These are phyloP conservation scores for Aspergillus uvarum DNA, from an alignment of 2,329 filamentous ascomycete species.

Conservation along the genomic window DNA sequence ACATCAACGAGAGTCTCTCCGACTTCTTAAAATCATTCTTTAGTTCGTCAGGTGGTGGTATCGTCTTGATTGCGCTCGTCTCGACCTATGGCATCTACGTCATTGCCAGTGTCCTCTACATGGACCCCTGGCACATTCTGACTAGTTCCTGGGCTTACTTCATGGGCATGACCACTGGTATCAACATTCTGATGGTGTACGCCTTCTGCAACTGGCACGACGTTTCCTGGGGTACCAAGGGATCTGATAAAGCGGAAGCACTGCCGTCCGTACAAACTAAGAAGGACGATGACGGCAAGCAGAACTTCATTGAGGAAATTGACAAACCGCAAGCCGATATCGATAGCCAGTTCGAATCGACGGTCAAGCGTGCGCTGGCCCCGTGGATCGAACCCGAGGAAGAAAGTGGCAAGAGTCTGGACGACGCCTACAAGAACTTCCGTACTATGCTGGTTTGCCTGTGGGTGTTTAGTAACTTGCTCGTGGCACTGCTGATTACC, in stretches of 20 bases:
- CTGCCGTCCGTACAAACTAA: conserved; percentile 84
- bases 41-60: conserved; percentile 68
- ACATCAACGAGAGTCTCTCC: conserved; percentile 59
- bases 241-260: conserved; percentile 90
- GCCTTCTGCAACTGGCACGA: conserved; percentile 99
- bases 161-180: conserved; percentile 82
- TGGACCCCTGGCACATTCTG: conserved; percentile 99
- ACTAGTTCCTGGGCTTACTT: conserved; percentile 94
- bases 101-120: conserved; percentile 91
- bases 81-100: conserved; percentile 98
- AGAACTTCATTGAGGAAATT: conserved; percentile 86
- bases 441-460: conserved; percentile 86
- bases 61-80: conserved; percentile 89
- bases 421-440: conserved; percentile 99
- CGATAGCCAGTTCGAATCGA: conserved; percentile 93
- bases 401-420: conserved; percentile 81
- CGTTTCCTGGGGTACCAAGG: conserved; percentile 99
- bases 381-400: conserved; percentile 77
- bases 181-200: conserved; percentile 99
- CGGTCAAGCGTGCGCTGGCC: conserved; percentile 86
- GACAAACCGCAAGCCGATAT: conserved; percentile 98
- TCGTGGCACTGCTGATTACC: conserved; percentile 83
- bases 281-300: conserved; percentile 80
- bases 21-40: conserved; percentile 81
- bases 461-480: conserved; percentile 93